These are phyloP conservation scores for Kentomonas sorsogonicus DNA, from an alignment of 208 protist species.

Conservation along the genomic window DNA sequence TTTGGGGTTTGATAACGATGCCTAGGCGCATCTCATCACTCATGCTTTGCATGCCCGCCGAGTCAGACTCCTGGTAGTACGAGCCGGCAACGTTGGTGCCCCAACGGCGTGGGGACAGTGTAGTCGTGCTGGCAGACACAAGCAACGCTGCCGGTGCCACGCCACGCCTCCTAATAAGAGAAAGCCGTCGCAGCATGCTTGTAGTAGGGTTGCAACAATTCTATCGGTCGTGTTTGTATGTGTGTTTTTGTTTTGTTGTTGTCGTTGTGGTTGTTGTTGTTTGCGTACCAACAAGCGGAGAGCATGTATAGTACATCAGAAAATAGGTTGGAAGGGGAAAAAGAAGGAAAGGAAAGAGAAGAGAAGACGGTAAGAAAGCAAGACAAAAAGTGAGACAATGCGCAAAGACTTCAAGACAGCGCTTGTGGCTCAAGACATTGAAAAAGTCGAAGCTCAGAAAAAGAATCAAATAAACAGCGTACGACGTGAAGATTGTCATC, in stretches of 20 bases:
- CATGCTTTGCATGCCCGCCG: conserved; percentile 48
- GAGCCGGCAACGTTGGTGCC: conserved; percentile 75
- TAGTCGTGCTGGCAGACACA: conserved; percentile 1
- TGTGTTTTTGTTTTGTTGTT: conserved; percentile 5
- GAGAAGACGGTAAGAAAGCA: not conserved
- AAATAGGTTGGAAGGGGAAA: no score
- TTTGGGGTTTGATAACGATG: conserved; percentile 84
- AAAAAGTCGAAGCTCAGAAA: no score
- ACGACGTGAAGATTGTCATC: no score
- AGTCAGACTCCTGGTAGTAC: conserved; percentile 75
- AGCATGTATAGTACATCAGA: no score
- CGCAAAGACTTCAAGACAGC: no score
- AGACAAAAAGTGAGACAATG: conserved; percentile 11
- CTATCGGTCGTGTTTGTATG: not conserved
- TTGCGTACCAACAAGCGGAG: not conserved
- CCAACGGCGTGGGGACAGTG: conserved; percentile 18
- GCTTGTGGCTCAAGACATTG: no score
- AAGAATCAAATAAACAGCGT: no score
- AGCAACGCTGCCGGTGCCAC: conserved; percentile 8
- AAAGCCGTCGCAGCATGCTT: conserved; percentile 11
- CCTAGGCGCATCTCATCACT: conserved; percentile 72
- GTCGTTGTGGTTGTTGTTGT: no score
- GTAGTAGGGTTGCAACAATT: not conserved
- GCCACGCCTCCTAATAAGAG: not conserved
- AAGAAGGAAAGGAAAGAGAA: not conserved